Evolutionary conservation across 805 yeast genomes (phyloP).

Genomic region (Starmera dryadoides): DNA sequence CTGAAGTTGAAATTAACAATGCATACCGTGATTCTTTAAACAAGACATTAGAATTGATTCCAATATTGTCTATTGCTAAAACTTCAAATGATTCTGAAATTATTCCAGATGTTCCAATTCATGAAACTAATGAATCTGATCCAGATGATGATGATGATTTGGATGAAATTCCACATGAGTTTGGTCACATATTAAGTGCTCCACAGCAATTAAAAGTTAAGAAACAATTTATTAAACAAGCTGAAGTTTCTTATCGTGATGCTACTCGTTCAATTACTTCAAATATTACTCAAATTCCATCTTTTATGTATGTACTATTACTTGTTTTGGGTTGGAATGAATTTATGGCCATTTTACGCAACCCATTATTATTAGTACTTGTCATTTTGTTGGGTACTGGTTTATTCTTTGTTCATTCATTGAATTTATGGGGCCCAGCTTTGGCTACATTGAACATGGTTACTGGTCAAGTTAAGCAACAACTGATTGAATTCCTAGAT

Average conservation of each 20-base stretch:
- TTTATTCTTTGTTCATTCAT: conserved; percentile 56
- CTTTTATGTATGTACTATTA: conserved; percentile 68
- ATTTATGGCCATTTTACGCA: conserved; percentile 78
- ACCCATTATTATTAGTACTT: conserved; percentile 73
- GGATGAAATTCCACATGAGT: conserved; percentile 33
- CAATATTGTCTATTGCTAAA: conserved; percentile 46
- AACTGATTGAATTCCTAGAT: conserved; percentile 48
- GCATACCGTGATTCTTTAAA: conserved; percentile 55
- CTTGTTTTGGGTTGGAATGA: conserved; percentile 92
- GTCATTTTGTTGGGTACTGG: conserved; percentile 52
- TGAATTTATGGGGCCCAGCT: conserved; percentile 67
- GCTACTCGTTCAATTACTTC: conserved; percentile 83
- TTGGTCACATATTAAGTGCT: conserved; percentile 51
- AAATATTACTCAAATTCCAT: conserved; percentile 73
- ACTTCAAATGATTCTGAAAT: conserved; percentile 45
- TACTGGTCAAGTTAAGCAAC: conserved; percentile 45
- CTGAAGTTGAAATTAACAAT: conserved; percentile 62
- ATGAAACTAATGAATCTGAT: conserved; percentile 13
- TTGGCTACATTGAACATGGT: conserved; percentile 37
- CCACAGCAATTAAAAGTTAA: conserved; percentile 50
- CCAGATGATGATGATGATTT: conserved; percentile 34
- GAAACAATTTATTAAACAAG: conserved; percentile 59
- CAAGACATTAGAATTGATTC: conserved; percentile 48
- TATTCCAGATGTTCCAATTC: conserved; percentile 48
- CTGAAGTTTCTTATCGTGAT: conserved; percentile 76